Evolutionary conservation across 2,329 filamentous ascomycete species (phyloP).

Genomic region (Tolypocladium paradoxum): DNA sequence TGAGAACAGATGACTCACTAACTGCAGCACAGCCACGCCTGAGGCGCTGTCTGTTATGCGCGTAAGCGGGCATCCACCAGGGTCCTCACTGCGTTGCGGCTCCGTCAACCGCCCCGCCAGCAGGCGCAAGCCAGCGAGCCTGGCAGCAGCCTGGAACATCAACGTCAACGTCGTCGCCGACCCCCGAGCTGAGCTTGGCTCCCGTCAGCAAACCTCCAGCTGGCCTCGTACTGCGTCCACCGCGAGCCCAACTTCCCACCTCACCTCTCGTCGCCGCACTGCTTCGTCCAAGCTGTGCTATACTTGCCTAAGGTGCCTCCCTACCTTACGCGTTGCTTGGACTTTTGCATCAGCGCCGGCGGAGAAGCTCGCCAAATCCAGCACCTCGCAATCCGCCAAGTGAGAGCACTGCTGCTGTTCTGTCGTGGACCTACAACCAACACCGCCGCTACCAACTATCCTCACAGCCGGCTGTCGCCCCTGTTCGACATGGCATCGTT

Average conservation of each 20-base stretch:
- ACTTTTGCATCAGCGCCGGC: background rate
- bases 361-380: background rate
- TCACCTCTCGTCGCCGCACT: background rate
- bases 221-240: slow-evolving; percentile 1
- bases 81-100: background rate
- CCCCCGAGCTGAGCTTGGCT: slow-evolving; percentile 6
- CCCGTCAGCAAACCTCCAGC: slow-evolving; percentile 4
- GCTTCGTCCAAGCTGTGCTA: background rate
- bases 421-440: background rate
- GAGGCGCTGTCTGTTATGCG: background rate
- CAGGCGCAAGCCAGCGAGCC: slow-evolving; percentile 3
- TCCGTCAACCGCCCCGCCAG: slow-evolving; percentile 2
- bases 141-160: slow-evolving; percentile 2
- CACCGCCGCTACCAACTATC: background rate
- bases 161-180: slow-evolving; percentile 8
- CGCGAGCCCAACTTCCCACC: slow-evolving; percentile 3
- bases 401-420: background rate
- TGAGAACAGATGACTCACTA: background rate
- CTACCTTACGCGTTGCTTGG: background rate
- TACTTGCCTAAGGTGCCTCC: too few relatives aligned
- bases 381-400: background rate
- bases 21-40: background rate
- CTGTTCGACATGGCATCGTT: slow-evolving; percentile 58
- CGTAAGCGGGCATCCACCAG: background rate
- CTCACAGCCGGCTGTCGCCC: background rate